phyloP scores from a whole-genome alignment of 2,329 filamentous ascomycete genomes.

The Cladosporium sp. region DNA sequence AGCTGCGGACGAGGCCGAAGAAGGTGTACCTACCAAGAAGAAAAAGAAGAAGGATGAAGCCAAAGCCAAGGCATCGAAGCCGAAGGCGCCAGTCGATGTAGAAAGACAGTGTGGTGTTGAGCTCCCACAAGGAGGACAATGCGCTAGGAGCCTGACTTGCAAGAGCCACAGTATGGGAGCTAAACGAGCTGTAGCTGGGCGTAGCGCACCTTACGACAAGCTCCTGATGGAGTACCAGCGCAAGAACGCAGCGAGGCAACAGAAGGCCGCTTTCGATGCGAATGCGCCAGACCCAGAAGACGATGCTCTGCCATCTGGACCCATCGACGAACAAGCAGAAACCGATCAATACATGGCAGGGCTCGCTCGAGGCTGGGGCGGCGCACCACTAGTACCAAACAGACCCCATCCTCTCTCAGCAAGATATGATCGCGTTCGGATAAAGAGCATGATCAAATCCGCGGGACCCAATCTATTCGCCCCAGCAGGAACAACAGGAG shows the following conservation, averaged over 20 bases:
- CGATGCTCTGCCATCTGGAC: conserved; percentile 69
- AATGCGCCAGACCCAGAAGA: conserved; percentile 79
- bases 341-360: conserved; percentile 84
- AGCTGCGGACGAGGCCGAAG: conserved; percentile 56
- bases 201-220: conserved; percentile 88
- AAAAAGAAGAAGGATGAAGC: conserved; percentile 63
- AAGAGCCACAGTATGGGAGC: conserved; percentile 94
- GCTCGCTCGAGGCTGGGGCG: conserved; percentile 65
- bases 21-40: conserved; percentile 78
- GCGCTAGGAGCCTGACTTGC: conserved; percentile 82
- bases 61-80: conserved; percentile 69
- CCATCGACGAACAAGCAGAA: conserved; percentile 93
- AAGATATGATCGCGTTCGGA: conserved; percentile 63
- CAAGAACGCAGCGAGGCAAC: conserved; percentile 98
- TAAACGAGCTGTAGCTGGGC: conserved; percentile 79
- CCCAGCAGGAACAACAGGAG: conserved; percentile 11
- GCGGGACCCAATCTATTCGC: conserved; percentile 36
- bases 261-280: conserved; percentile 93
- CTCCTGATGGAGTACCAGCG: conserved; percentile 69
- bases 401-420: conserved; percentile 50
- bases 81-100: conserved; percentile 88
- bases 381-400: conserved; percentile 73
- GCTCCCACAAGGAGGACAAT: conserved; percentile 79
- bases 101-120: conserved; percentile 89
- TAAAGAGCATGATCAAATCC: conserved; percentile 63